Conservation (phyloP, 768 basidiomycete genomes). For the Gyrodon lividus region DNA sequence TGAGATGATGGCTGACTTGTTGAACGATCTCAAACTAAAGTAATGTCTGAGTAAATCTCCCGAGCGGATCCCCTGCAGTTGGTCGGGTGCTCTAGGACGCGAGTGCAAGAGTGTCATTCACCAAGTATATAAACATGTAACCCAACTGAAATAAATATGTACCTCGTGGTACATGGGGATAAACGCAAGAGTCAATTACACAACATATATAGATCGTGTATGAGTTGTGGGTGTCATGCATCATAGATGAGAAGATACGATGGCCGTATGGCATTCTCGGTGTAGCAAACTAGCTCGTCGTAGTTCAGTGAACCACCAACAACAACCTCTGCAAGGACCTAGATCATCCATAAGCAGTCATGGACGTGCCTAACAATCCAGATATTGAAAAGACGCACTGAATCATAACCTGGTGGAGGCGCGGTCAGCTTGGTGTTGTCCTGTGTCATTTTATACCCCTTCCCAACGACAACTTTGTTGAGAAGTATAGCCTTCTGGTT, state of each 20-base stretch:
- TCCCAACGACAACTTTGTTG: conserved; percentile 73
- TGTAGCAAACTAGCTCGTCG: conserved; percentile 70
- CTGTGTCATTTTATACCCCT: conserved; percentile 62
- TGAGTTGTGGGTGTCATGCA: conserved; percentile 21
- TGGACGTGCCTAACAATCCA: not conserved
- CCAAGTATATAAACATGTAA: too few relatives aligned
- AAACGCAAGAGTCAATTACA: too few relatives aligned
- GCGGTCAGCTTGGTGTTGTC: conserved; percentile 54
- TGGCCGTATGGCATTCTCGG: conserved; percentile 69
- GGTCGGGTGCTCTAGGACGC: too few relatives aligned
- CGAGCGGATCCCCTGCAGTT: too few relatives aligned
- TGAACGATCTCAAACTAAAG: not conserved
- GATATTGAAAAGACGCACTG: conserved; percentile 40
- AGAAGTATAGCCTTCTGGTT: conserved; percentile 63
- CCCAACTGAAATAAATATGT: too few relatives aligned
- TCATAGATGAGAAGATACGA: conserved; percentile 73
- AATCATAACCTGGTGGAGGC: conserved; percentile 65
- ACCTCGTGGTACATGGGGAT: too few relatives aligned
- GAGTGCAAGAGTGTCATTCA: too few relatives aligned
- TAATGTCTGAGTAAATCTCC: too few relatives aligned
- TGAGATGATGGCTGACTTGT: not conserved
- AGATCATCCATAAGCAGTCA: not conserved
- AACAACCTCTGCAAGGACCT: conserved; percentile 61
- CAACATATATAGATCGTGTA: not conserved
- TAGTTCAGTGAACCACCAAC: conserved; percentile 66